These are phyloP conservation scores for Cryptococcus floricola DNA, from an alignment of 1,284 basidiomycete species.

Conservation along the genomic window DNA sequence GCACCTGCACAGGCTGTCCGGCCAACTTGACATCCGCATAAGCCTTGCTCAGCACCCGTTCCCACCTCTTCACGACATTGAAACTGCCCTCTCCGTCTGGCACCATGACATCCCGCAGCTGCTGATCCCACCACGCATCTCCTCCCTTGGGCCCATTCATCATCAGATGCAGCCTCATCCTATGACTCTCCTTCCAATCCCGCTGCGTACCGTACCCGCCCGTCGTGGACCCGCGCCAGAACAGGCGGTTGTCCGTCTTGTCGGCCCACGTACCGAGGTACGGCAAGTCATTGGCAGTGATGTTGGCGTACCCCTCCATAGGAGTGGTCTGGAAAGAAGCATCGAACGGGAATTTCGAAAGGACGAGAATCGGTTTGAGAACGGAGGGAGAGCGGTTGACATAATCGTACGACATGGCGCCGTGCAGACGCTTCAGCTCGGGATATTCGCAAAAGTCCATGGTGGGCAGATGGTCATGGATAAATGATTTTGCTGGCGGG, in stretches of 20 bases:
- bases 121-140: slow-evolving; percentile 33
- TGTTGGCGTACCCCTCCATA: slow-evolving; percentile 44
- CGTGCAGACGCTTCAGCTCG: slow-evolving; percentile 46
- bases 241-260: slow-evolving; percentile 45
- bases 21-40: slow-evolving; percentile 50
- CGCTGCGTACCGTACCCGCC: slow-evolving; percentile 44
- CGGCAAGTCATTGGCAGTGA: slow-evolving; percentile 32
- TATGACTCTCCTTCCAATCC: slow-evolving; percentile 49
- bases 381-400: slow-evolving; percentile 43
- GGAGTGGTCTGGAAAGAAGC: slow-evolving; percentile 44
- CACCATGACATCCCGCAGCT: slow-evolving; percentile 40
- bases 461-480: slow-evolving; percentile 50
- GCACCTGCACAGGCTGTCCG: slow-evolving; percentile 40
- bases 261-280: slow-evolving; percentile 40
- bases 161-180: slow-evolving; percentile 48
- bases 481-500: slow-evolving; percentile 43
- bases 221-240: slow-evolving; percentile 51
- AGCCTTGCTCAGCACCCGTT: slow-evolving; percentile 35
- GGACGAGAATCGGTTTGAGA: slow-evolving; percentile 44
- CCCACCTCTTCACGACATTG: slow-evolving; percentile 28
- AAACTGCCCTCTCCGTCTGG: slow-evolving; percentile 43
- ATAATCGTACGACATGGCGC: slow-evolving; percentile 44
- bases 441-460: slow-evolving; percentile 55
- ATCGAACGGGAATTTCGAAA: slow-evolving; percentile 48
- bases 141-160: slow-evolving; percentile 47